Percentiles rank a stretch among this genome's conserved stretches.
Conservation (phyloP, 1,284 basidiomycete genomes). For the Earliella scabrosa region DNA sequence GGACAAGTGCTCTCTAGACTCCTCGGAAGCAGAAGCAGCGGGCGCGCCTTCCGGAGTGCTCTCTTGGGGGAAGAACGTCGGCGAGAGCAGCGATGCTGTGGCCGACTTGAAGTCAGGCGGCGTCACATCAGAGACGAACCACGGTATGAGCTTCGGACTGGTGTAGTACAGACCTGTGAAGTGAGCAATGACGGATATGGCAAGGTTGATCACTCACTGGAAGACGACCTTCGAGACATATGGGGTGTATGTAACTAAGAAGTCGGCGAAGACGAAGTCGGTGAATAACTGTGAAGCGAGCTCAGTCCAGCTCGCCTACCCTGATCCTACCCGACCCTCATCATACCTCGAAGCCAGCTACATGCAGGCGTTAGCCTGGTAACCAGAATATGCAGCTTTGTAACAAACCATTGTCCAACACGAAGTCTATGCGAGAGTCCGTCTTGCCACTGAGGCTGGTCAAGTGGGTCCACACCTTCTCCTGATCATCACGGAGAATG, state of each 20-base stretch:
- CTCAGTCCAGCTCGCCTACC: background rate
- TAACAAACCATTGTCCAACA: constrained; percentile 86
- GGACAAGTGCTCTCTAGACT: constrained; percentile 48
- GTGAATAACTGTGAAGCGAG: constrained; percentile 74
- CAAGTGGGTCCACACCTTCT: constrained; percentile 77
- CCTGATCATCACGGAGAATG: constrained; percentile 87
- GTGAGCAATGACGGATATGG: background rate
- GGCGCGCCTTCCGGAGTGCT: constrained; percentile 7
- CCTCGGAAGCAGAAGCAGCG: constrained; percentile 19
- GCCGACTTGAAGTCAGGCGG: constrained; percentile 74
- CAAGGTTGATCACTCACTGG: constrained; percentile 63
- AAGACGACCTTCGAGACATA: constrained; percentile 83
- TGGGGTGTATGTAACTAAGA: constrained; percentile 86
- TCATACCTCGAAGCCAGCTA: constrained; percentile 87
- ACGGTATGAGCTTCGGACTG: constrained; percentile 88
- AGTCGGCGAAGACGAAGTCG: constrained; percentile 94
- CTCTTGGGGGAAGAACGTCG: constrained; percentile 55
- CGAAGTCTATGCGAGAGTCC: constrained; percentile 78
- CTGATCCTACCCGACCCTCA: too few relatives aligned
- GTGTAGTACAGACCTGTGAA: background rate
- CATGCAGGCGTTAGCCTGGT: background rate
- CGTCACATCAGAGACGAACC: constrained; percentile 94
- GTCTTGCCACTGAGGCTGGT: constrained; percentile 47
- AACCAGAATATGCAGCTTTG: background rate
- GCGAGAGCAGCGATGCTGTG: constrained; percentile 58